A percentile compares a stretch with the other conserved stretches of the same genome.
phyloP scores from a whole-genome alignment of 768 basidiomycete species.

The Mrakia gelida region DNA sequence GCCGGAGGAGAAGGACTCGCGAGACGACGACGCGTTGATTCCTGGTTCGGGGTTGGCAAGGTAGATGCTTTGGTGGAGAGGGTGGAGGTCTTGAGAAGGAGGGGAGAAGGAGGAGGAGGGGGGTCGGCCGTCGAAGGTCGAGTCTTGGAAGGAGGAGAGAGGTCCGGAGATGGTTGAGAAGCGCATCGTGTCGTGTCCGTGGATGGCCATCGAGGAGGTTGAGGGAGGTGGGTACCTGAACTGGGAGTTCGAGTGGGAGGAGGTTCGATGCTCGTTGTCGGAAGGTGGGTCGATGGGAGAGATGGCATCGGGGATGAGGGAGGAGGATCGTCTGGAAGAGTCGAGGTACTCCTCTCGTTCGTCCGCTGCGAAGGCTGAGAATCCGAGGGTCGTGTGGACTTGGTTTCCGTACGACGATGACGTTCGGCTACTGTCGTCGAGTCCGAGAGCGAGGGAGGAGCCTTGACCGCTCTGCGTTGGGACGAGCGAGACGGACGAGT shows the following conservation, averaged over 20 bases:
- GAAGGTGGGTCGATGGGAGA: background rate
- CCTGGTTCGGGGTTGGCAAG: background rate
- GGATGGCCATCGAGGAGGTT: constrained; percentile 12
- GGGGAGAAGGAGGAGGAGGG: background rate
- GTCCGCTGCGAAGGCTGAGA: background rate
- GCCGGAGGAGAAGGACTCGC: background rate
- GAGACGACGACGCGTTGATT: background rate
- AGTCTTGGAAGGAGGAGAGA: background rate
- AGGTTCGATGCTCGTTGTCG: background rate
- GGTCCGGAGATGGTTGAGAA: background rate
- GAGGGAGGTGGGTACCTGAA: background rate
- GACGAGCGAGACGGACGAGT: background rate
- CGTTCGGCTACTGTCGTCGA: background rate
- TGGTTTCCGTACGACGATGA: background rate
- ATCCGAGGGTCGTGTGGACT: background rate
- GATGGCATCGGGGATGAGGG: constrained; percentile 6
- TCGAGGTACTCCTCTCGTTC: constrained; percentile 20
- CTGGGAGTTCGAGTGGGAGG: too few relatives aligned
- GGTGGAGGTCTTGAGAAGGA: background rate
- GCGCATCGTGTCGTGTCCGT: constrained; percentile 15
- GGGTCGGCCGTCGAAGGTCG: background rate
- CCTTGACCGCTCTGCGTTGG: background rate
- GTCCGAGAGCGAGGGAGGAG: background rate
- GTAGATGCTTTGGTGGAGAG: constrained; percentile 8
- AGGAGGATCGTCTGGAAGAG: constrained; percentile 3